These are phyloP conservation scores for Phoma sp. DNA, from an alignment of 2,329 filamentous ascomycete species.

Conservation along the genomic window DNA sequence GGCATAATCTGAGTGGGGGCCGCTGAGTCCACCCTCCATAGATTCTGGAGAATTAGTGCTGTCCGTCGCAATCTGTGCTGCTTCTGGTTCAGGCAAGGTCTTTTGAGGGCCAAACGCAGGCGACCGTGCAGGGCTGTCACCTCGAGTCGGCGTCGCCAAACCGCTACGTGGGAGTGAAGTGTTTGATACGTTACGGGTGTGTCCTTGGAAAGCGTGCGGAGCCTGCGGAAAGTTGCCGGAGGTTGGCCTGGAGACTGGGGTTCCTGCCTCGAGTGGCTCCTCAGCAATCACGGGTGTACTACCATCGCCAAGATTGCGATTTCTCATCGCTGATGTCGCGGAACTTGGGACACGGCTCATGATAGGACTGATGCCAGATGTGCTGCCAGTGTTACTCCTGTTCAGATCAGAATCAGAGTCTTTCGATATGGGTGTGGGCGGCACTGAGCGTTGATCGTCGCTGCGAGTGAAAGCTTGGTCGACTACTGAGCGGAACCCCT, in stretches of 20 bases:
- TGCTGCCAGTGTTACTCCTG: constrained; percentile 68
- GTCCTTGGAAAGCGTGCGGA: constrained; percentile 43
- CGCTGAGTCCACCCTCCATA: constrained; percentile 34
- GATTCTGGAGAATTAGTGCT: constrained; percentile 41
- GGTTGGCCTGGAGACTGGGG: constrained; percentile 45
- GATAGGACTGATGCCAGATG: constrained; percentile 69
- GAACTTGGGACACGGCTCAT: constrained; percentile 63
- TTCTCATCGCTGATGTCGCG: constrained; percentile 46
- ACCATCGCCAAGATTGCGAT: constrained; percentile 48
- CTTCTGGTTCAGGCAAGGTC: constrained; percentile 53
- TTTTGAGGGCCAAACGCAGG: constrained; percentile 58
- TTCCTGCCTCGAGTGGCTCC: constrained; percentile 52
- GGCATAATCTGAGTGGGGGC: constrained; percentile 37
- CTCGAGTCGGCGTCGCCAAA: constrained; percentile 63
- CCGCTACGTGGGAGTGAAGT: constrained; percentile 56
- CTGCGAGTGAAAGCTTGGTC: constrained; percentile 69
- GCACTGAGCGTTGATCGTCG: constrained; percentile 61
- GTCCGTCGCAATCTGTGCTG: constrained; percentile 55
- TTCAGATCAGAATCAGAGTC: constrained; percentile 53
- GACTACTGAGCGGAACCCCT: constrained; percentile 58
- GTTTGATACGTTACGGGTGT: constrained; percentile 50
- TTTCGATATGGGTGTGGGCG: constrained; percentile 59
- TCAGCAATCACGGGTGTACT: constrained; percentile 63
- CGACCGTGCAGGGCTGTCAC: constrained; percentile 67
- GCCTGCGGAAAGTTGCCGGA: constrained; percentile 31